A percentile compares a stretch with the other conserved stretches of the same genome.
phyloP scores from a whole-genome alignment of 2,329 filamentous ascomycete genomes.

The Phaeosphaeriaceae sp. region DNA sequence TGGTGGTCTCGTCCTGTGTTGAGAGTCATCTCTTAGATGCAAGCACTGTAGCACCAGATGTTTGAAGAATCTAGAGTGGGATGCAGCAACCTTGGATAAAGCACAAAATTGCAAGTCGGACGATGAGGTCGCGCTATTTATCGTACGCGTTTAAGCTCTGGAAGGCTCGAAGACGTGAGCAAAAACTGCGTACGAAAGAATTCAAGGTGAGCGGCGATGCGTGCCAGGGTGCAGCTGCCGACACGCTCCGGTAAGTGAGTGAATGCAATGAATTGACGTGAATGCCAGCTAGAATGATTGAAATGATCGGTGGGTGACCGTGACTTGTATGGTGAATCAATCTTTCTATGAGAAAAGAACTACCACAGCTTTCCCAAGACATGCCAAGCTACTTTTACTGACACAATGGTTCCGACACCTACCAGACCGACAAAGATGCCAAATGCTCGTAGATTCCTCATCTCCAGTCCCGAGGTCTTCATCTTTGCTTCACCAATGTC shows the following conservation, averaged over 20 bases:
- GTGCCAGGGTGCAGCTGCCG: not conserved
- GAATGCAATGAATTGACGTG: not conserved
- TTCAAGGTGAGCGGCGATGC: not conserved
- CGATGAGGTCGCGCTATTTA: not conserved
- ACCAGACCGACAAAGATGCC: conserved; percentile 47
- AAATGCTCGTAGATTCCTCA: conserved; percentile 56
- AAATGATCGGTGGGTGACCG: not conserved
- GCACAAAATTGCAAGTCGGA: no score
- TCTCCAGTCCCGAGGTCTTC: conserved; percentile 51
- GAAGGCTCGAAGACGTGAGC: no score
- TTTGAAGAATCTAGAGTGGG: no score
- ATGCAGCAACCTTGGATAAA: no score
- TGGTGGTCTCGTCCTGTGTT: not conserved
- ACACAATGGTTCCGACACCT: conserved; percentile 30
- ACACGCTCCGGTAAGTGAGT: not conserved
- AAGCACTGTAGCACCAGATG: not conserved
- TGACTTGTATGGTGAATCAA: not conserved
- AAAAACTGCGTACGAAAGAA: no score
- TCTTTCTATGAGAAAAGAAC: not conserved
- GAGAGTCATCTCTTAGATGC: not conserved
- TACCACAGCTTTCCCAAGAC: conserved; percentile 29
- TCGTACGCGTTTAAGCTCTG: not conserved
- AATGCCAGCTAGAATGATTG: not conserved
- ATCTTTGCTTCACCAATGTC: conserved; percentile 50
- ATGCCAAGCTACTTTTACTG: conserved; percentile 32